Evolutionary conservation across 495 filamentous ascomycete genomes (phyloP).

Genomic region (Podospora appendiculata): DNA sequence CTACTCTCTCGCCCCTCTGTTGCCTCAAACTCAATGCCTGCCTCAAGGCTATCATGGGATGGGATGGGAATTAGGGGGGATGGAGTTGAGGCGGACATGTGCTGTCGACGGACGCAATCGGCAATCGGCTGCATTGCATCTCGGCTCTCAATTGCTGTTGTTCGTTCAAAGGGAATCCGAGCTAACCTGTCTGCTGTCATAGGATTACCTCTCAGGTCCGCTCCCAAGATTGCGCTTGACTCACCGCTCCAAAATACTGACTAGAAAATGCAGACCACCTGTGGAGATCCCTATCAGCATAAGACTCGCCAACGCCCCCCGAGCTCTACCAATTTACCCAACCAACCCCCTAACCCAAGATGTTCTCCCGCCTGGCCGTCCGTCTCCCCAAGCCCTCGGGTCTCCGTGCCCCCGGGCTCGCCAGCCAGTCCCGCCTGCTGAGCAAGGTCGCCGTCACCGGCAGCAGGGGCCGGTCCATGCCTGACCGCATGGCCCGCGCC

Average conservation of each 20-base stretch:
- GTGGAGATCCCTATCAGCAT: slow-evolving; percentile 73
- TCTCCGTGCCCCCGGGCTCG: slow-evolving; percentile 25
- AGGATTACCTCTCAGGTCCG: slow-evolving; percentile 95
- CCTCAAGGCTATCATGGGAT: no score
- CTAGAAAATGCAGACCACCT: slow-evolving; percentile 67
- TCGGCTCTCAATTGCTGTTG: no score
- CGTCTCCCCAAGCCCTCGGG: slow-evolving; percentile 41
- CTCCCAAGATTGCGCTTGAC: slow-evolving; percentile 22
- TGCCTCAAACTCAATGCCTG: no score
- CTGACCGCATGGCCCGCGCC: slow-evolving; percentile 27
- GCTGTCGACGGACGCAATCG: no score
- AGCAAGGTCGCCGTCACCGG: slow-evolving; percentile 46
- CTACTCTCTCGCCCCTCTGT: neutral
- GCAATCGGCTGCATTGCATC: no score
- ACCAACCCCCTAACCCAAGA: slow-evolving; percentile 33
- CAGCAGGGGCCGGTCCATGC: slow-evolving; percentile 55
- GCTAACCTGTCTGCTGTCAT: slow-evolving; percentile 27
- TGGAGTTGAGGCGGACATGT: no score
- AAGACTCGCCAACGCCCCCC: slow-evolving; percentile 18
- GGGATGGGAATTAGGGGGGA: no score
- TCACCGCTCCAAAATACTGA: slow-evolving; percentile 38
- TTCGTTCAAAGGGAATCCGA: neutral
- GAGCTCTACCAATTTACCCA: slow-evolving; percentile 10
- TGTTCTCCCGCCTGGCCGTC: slow-evolving; percentile 62
- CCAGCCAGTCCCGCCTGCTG: slow-evolving; percentile 35